phyloP scores from a whole-genome alignment of 2,329 filamentous ascomycete species.

The Neopestalotiopsis clavispora region DNA sequence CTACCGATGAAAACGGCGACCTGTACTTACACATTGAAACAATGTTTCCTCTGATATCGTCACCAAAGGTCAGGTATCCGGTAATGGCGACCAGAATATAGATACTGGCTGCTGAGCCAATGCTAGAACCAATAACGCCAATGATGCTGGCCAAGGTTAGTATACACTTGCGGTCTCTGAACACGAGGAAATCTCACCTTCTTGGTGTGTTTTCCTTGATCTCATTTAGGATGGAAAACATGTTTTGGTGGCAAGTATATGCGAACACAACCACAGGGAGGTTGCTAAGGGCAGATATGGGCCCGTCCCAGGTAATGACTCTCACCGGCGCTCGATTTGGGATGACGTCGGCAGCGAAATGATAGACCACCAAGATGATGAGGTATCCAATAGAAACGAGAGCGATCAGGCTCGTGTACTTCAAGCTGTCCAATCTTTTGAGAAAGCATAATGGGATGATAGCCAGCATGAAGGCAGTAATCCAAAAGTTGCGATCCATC shows the following conservation, averaged over 20 bases:
- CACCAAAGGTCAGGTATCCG: constrained; percentile 93
- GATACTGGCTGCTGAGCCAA: constrained; percentile 83
- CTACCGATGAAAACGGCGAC: background rate
- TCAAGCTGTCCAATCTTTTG: constrained; percentile 88
- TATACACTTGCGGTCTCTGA: background rate
- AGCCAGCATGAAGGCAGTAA: constrained; percentile 95
- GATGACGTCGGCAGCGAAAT: constrained; percentile 82
- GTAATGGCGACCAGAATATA: constrained; percentile 94
- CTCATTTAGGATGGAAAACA: constrained; percentile 99
- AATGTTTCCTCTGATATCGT: constrained; percentile 89
- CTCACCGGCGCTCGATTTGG: constrained; percentile 76
- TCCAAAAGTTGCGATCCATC: constrained; percentile 93
- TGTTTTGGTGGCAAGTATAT: constrained; percentile 99
- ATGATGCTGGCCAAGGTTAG: constrained; percentile 63
- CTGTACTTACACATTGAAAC: constrained; percentile 81
- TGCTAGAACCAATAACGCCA: constrained; percentile 79
- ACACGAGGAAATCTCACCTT: constrained; percentile 34
- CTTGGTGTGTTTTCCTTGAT: constrained; percentile 81
- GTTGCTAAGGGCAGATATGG: constrained; percentile 79
- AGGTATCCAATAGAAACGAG: constrained; percentile 93
- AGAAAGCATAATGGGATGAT: constrained; percentile 95
- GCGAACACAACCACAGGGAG: constrained; percentile 97
- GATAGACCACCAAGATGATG: constrained; percentile 89
- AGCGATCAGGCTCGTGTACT: constrained; percentile 94
- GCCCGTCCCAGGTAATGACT: constrained; percentile 78